phyloP scores from a whole-genome alignment of 2,329 filamentous ascomycete species.

The Diaporthe capsici region DNA sequence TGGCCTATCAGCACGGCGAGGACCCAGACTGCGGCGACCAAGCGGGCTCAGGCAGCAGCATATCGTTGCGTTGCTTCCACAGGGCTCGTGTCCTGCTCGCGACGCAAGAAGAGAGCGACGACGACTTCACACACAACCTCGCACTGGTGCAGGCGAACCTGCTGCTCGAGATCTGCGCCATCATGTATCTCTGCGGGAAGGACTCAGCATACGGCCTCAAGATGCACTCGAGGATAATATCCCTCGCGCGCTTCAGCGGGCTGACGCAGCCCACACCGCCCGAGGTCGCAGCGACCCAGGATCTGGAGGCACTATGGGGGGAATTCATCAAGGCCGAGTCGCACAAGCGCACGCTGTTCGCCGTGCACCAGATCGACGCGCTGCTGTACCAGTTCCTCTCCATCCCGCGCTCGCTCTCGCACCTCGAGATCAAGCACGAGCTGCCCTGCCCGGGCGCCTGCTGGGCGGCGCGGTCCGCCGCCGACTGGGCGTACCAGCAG shows the following conservation, averaged over 20 bases:
- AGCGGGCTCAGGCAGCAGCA: conserved; percentile 45
- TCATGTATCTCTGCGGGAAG: conserved; percentile 57
- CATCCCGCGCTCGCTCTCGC: conserved; percentile 53
- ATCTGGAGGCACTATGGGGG: conserved; percentile 56
- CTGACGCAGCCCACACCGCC: conserved; percentile 52
- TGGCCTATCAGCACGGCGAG: conserved; percentile 56
- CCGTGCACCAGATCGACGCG: conserved; percentile 59
- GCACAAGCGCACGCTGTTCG: conserved; percentile 58
- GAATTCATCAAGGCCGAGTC: conserved; percentile 55
- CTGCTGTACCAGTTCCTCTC: conserved; percentile 60
- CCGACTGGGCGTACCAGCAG: conserved; percentile 52
- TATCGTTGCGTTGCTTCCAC: conserved; percentile 53
- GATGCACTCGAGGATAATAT: conserved; percentile 57
- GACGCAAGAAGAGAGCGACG: conserved; percentile 45
- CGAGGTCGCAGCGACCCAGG: conserved; percentile 46
- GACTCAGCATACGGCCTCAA: conserved; percentile 53
- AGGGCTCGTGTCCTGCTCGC: conserved; percentile 48
- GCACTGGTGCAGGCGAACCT: conserved; percentile 55
- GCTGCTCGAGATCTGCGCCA: conserved; percentile 57
- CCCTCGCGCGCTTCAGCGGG: conserved; percentile 52
- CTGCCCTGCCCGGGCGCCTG: conserved; percentile 55
- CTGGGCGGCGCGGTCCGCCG: conserved; percentile 55
- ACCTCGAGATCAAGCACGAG: conserved; percentile 60
- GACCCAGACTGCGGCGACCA: conserved; percentile 51
- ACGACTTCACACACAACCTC: conserved; percentile 44